phyloP scores from a whole-genome alignment of 805 yeast genomes.

The Candida maesae region DNA sequence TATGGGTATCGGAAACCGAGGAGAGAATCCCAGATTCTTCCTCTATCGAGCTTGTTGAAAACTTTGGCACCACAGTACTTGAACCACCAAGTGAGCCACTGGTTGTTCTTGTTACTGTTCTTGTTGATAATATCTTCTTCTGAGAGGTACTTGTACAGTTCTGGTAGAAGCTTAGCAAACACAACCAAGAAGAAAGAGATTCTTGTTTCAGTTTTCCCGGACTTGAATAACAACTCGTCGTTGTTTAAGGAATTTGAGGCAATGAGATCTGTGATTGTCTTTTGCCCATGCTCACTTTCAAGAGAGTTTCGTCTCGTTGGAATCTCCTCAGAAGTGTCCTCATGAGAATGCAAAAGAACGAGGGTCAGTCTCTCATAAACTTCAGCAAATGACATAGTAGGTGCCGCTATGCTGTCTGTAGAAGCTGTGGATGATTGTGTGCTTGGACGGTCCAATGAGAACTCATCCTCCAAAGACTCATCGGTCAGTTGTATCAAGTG shows the following conservation, averaged over 20 bases:
- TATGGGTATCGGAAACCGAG: conserved; percentile 67
- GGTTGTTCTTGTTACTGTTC: conserved; percentile 54
- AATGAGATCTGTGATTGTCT: conserved; percentile 17
- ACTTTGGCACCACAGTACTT: conserved; percentile 87
- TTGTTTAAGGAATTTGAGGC: conserved; percentile 17
- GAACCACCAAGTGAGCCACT: conserved; percentile 95
- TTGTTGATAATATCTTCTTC: conserved; percentile 74
- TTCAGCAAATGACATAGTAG: conserved; percentile 55
- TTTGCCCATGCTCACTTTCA: conserved; percentile 10
- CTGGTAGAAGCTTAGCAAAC: conserved; percentile 65
- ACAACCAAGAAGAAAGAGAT: conserved; percentile 64
- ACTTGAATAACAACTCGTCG: conserved; percentile 41
- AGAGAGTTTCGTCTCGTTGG: conserved; percentile 9
- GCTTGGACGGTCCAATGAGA: conserved; percentile 26
- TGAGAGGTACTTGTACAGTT: conserved; percentile 65
- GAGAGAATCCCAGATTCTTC: conserved; percentile 84
- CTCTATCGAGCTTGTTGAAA: conserved; percentile 77
- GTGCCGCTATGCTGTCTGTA: neutral
- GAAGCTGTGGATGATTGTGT: conserved; percentile 16
- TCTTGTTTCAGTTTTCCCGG: conserved; percentile 60
- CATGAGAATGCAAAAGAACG: conserved; percentile 58
- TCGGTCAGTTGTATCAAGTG: conserved; percentile 22
- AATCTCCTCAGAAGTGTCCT: conserved; percentile 6
- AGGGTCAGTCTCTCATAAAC: conserved; percentile 72
- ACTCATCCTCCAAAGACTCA: conserved; percentile 12